Percentiles rank a stretch among this genome's conserved stretches.
Conservation (phyloP, 2,329 filamentous ascomycete genomes). For the Atkinsonella hypoxylon region DNA sequence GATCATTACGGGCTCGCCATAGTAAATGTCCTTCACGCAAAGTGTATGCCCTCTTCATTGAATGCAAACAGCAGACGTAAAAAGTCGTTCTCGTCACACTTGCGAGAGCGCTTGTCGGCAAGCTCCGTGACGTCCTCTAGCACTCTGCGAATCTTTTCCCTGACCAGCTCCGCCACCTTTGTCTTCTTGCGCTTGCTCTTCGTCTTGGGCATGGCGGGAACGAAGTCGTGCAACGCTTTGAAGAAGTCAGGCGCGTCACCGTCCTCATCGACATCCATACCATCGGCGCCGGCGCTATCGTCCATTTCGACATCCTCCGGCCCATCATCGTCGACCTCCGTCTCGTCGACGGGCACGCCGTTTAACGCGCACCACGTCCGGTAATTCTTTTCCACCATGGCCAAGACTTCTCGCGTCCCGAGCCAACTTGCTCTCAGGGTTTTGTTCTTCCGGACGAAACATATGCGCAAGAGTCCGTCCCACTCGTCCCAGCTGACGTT, state of each 20-base stretch:
- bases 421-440: slow-evolving; percentile 74
- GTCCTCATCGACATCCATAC: slow-evolving; percentile 48
- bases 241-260: slow-evolving; percentile 70
- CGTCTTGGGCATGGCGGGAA: slow-evolving; percentile 37
- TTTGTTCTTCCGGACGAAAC: slow-evolving; percentile 68
- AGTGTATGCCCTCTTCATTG: slow-evolving; percentile 88
- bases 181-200: slow-evolving; percentile 66
- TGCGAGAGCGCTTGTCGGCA: slow-evolving; percentile 67
- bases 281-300: slow-evolving; percentile 29
- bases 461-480: slow-evolving; percentile 77
- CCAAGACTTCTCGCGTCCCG: slow-evolving; percentile 67
- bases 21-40: slow-evolving; percentile 39
- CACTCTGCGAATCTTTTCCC: slow-evolving; percentile 75
- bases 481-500: slow-evolving; percentile 91
- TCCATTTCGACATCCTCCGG: slow-evolving; percentile 24
- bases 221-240: slow-evolving; percentile 44
- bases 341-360: slow-evolving; percentile 65
- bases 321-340: slow-evolving; percentile 33
- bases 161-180: slow-evolving; percentile 69
- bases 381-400: slow-evolving; percentile 79
- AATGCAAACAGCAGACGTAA: slow-evolving; percentile 69
- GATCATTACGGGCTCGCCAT: not conserved
- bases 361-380: slow-evolving; percentile 82
- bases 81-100: slow-evolving; percentile 91
- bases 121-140: slow-evolving; percentile 70